A percentile compares a stretch with the other conserved stretches of the same genome.
These are phyloP conservation scores for Avena eriantha DNA, from an alignment of 176 grass and related monocot genomes.

Conservation along the genomic window DNA sequence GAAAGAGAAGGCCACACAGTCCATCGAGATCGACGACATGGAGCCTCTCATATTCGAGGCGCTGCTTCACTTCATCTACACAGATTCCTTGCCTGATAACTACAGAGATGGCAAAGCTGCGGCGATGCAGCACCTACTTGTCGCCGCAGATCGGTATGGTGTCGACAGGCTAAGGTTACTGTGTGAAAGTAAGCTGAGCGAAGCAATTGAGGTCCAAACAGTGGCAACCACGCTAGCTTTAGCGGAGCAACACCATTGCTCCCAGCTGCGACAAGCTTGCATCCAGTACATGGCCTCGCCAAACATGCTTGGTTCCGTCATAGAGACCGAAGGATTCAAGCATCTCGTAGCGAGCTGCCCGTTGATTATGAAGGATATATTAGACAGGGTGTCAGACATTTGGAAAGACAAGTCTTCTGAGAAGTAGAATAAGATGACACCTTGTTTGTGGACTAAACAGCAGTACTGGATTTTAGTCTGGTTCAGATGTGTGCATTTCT, in stretches of 20 bases:
- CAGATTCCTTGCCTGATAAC: slow-evolving; percentile 36
- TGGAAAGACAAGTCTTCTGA: slow-evolving; percentile 36
- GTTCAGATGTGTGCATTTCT: not conserved
- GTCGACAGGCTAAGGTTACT: slow-evolving; percentile 50
- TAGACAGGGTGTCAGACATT: slow-evolving; percentile 44
- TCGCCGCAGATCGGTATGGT: slow-evolving; percentile 53
- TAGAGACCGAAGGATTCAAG: slow-evolving; percentile 44
- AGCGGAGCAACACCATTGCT: slow-evolving; percentile 52
- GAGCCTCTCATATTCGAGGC: slow-evolving; percentile 50
- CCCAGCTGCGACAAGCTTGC: slow-evolving; percentile 40
- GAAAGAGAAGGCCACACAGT: slow-evolving; percentile 25
- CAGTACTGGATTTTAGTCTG: slow-evolving; percentile 9
- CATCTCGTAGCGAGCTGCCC: slow-evolving; percentile 54
- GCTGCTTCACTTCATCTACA: slow-evolving; percentile 56
- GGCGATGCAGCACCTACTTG: slow-evolving; percentile 50
- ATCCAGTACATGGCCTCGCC: slow-evolving; percentile 45
- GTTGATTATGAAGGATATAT: slow-evolving; percentile 48
- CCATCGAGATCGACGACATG: slow-evolving; percentile 53
- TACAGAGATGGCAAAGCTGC: not conserved
- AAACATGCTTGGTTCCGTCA: slow-evolving; percentile 39
- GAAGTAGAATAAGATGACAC: slow-evolving; percentile 5
- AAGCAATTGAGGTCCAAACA: slow-evolving; percentile 43
- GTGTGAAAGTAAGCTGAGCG: slow-evolving; percentile 48
- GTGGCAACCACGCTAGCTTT: slow-evolving; percentile 49
- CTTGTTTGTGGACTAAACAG: not conserved